Percentiles rank a stretch among this genome's conserved stretches.
Conservation (phyloP, 441 rosid species). For the Breynia disticha region DNA sequence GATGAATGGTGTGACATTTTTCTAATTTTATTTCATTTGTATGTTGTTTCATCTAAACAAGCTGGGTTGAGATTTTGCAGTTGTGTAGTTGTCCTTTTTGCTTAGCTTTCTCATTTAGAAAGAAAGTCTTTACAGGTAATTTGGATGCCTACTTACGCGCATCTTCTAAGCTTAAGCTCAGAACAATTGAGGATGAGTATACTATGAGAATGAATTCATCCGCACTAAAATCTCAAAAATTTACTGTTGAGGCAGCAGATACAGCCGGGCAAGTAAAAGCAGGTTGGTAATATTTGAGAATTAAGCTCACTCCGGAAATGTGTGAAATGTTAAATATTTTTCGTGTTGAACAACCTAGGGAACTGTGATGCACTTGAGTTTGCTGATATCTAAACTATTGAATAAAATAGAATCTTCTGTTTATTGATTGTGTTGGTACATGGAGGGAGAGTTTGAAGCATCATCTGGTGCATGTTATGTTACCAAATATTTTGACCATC, state of each 20-base stretch:
- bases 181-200: slow-evolving; percentile 56
- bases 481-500: too few species aligned
- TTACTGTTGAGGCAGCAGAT: slow-evolving; percentile 38
- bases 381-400: neutral
- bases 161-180: slow-evolving; percentile 75
- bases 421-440: too few species aligned
- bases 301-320: neutral
- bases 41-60: neutral
- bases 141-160: slow-evolving; percentile 60
- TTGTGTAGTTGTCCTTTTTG: neutral
- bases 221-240: slow-evolving; percentile 33
- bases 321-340: neutral
- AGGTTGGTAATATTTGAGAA: slow-evolving; percentile 46
- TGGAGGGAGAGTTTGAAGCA: too few species aligned
- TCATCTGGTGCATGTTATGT: too few species aligned
- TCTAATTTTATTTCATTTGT: neutral
- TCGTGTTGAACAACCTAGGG: slow-evolving; percentile 11
- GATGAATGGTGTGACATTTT: slow-evolving; percentile 43
- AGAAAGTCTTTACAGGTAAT: slow-evolving; percentile 43
- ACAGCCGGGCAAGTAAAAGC: slow-evolving; percentile 48
- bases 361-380: neutral
- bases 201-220: slow-evolving; percentile 21
- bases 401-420: too few species aligned
- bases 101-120: neutral
- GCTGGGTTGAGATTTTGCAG: too few species aligned